Base-by-base conservation (phyloP, 768 basidiomycete genomes). In the Rhodotorula sphaerocarpa region DNA sequence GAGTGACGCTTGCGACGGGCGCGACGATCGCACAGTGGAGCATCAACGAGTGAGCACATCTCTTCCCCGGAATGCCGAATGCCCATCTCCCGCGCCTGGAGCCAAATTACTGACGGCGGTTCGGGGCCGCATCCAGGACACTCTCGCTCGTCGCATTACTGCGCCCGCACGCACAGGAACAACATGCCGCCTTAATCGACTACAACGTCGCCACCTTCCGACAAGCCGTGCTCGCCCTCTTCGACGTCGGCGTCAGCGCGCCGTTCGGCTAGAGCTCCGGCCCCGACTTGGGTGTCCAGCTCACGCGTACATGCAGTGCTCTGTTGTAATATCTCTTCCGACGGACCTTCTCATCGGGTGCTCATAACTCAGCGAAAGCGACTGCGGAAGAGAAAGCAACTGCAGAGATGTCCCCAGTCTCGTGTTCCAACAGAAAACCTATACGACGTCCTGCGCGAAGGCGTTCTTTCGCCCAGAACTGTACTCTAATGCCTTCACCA, bases 201-300 rank as follows among this genome's bases (percentile, higher is more conserved):
- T 90, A 86, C 75, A 91, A 91, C 70, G 85, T 90, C 5, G 84
- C 88, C 42, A 88, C 84, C 75, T 86, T 91, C 73, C 76, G 89
- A 1, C 70, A 85, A 84, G 89, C 89, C 0, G 81, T 88, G 52
- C 82, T 86, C 74, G 86, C 88, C 75, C 88, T 91, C 45, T 85
- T 84, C 69, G 81, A 83, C 53, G 82, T 88, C 14, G 88, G 89
- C n/a, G 57, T 58, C 7, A 58, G 48, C 25, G 41, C 50, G 21
- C 57, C 47, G 14, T 4, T 33, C 2, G 54, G 30, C 1, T 55
- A 39, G 36, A n/a, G n/a, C n/a, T n/a, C n/a, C n/a, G n/a, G n/a
- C n/a, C n/a, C n/a, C n/a, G n/a, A n/a, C n/a, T n/a, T n/a, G n/a
- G n/a, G n/a, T n/a, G n/a, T n/a, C n/a, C n/a, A n/a, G n/a, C n/a